A percentile compares a stretch with the other conserved stretches of the same genome.
Evolutionary conservation across 805 yeast genomes (phyloP).

Genomic region (Candida schatavii): DNA sequence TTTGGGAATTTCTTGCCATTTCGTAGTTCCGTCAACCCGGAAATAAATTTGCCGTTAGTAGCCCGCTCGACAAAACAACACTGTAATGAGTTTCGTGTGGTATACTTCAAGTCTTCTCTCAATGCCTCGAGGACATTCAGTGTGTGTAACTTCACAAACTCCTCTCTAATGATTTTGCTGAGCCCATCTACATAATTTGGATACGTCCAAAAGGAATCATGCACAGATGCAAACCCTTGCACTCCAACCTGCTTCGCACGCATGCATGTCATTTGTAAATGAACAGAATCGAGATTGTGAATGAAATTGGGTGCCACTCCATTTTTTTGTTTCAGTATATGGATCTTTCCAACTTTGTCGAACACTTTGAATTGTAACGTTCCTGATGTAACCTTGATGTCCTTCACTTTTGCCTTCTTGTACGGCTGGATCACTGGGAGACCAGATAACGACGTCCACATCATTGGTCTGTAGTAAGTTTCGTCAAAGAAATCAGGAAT

Average conservation of each 20-base stretch:
- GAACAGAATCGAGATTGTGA: conserved; percentile 41
- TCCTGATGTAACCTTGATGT: not conserved
- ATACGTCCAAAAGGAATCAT: conserved; percentile 45
- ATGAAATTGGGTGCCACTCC: conserved; percentile 44
- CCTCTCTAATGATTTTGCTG: conserved; percentile 25
- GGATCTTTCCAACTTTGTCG: conserved; percentile 21
- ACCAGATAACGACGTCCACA: conserved; percentile 41
- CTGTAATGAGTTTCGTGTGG: conserved; percentile 25
- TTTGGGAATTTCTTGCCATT: not conserved
- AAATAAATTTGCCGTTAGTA: conserved; percentile 10
- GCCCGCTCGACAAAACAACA: conserved; percentile 28
- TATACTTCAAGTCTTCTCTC: conserved; percentile 22
- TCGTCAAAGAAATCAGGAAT: conserved; percentile 18
- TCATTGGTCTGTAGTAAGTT: conserved; percentile 29
- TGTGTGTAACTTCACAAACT: conserved; percentile 33
- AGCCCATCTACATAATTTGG: conserved; percentile 28
- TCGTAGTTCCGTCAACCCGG: not conserved
- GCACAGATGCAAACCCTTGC: conserved; percentile 35
- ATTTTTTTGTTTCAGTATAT: conserved; percentile 28
- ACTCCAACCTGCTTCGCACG: conserved; percentile 18
- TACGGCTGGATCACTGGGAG: conserved; percentile 41
- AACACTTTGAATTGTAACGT: conserved; percentile 13
- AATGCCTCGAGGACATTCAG: conserved; percentile 23
- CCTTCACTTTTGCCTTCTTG: conserved; percentile 11
- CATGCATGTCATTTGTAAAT: conserved; percentile 34